A percentile compares a stretch with the other conserved stretches of the same genome.
phyloP scores from a whole-genome alignment of 1,284 basidiomycete genomes.

The Trichosporon sp. region DNA sequence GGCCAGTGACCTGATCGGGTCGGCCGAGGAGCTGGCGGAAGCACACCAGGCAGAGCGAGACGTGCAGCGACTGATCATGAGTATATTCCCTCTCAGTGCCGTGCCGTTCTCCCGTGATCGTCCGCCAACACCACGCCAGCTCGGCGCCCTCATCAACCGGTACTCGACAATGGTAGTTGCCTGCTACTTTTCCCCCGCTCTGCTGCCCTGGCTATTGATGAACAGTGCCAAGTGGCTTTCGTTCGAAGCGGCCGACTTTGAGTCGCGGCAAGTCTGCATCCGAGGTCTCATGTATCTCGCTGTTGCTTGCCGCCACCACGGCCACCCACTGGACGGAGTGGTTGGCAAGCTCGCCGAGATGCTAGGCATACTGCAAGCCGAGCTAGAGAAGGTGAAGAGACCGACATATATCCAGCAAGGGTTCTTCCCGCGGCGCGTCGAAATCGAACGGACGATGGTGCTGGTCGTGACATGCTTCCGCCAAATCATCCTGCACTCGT shows the following conservation, averaged over 20 bases:
- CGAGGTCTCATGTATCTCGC: constrained; percentile 72
- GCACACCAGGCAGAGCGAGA: constrained; percentile 51
- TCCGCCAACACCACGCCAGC: constrained; percentile 56
- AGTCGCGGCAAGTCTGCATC: constrained; percentile 67
- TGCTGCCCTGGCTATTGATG: constrained; percentile 55
- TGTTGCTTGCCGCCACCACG: constrained; percentile 60
- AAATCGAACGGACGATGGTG: constrained; percentile 48
- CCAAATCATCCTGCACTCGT: constrained; percentile 51
- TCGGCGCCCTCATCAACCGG: constrained; percentile 81
- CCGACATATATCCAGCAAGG: constrained; percentile 14
- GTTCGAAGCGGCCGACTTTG: constrained; percentile 63
- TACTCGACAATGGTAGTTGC: constrained; percentile 72
- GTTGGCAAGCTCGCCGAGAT: constrained; percentile 66
- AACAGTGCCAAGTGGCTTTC: constrained; percentile 41
- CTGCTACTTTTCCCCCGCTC: constrained; percentile 62
- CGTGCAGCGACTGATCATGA: constrained; percentile 68
- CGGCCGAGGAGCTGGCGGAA: constrained; percentile 30
- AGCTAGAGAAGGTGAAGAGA: constrained; percentile 47
- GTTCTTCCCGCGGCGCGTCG: constrained; percentile 26
- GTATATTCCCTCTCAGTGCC: constrained; percentile 62
- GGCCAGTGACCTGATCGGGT: constrained; percentile 43
- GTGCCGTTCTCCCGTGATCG: constrained; percentile 59
- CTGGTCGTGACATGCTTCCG: constrained; percentile 60
- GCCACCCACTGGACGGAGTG: constrained; percentile 56
- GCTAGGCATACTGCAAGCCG: constrained; percentile 56